A percentile compares a stretch with the other conserved stretches of the same genome.
Evolutionary conservation across 306 rosid genomes (phyloP).

Genomic region (Comarum palustre): DNA sequence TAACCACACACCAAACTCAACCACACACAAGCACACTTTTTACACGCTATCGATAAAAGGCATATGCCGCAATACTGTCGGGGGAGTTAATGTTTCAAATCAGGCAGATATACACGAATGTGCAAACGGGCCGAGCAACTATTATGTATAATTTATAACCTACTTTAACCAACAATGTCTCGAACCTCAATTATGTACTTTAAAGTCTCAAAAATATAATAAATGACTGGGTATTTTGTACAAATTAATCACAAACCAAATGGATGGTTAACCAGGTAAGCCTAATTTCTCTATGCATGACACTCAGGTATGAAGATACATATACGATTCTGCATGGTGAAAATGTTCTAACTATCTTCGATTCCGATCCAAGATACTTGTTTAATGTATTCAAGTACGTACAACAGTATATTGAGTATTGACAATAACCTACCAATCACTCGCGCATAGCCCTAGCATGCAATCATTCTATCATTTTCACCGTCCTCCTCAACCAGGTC

Average conservation of each 20-base stretch:
- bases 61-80: neutral
- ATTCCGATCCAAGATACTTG: too few relatives aligned
- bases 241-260: too few relatives aligned
- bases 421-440: neutral
- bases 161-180: too few relatives aligned
- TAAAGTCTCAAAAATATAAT: too few relatives aligned
- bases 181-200: too few relatives aligned
- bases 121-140: too few relatives aligned
- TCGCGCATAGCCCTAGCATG: neutral
- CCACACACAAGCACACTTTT: neutral
- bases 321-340: neutral
- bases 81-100: neutral
- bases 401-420: neutral
- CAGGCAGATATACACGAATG: neutral
- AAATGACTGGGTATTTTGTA: too few relatives aligned
- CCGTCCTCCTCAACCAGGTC: neutral
- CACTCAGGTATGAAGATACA: too few relatives aligned
- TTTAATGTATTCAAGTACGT: too few relatives aligned
- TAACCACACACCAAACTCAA: neutral
- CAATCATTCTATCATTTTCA: neutral
- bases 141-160: too few relatives aligned
- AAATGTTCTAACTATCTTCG: neutral
- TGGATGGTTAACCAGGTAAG: too few relatives aligned
- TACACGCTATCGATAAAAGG: neutral
- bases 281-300: too few relatives aligned